phyloP scores from a whole-genome alignment of 768 basidiomycete genomes.

The Amanita rimosa region DNA sequence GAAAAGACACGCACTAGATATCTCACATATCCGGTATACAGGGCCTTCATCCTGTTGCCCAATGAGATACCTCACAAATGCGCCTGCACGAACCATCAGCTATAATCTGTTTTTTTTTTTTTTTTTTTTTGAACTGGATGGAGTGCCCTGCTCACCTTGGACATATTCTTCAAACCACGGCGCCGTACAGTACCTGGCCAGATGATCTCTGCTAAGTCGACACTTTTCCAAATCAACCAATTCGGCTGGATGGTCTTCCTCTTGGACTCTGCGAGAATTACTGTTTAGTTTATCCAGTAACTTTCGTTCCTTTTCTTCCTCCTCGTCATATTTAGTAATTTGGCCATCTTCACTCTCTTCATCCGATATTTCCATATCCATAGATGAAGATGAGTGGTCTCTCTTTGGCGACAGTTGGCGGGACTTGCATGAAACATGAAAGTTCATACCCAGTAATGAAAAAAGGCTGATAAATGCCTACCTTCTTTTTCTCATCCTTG shows the following conservation, averaged over 20 bases:
- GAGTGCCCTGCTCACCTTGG: slow-evolving; percentile 52
- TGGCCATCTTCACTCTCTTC: slow-evolving; percentile 82
- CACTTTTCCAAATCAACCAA: slow-evolving; percentile 50
- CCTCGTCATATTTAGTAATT: slow-evolving; percentile 61
- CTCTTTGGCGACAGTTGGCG: slow-evolving; percentile 47
- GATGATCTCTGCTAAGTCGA: slow-evolving; percentile 52
- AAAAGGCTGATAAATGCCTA: slow-evolving; percentile 21
- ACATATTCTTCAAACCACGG: slow-evolving; percentile 85
- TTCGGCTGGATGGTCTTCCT: slow-evolving; percentile 38
- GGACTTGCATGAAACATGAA: slow-evolving; percentile 27
- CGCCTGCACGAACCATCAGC: slow-evolving; percentile 32
- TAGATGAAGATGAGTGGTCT: slow-evolving; percentile 69
- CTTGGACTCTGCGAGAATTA: slow-evolving; percentile 19
- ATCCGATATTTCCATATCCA: slow-evolving; percentile 80
- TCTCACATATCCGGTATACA: slow-evolving; percentile 77
- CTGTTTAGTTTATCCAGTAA: slow-evolving; percentile 20
- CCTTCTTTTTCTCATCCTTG: slow-evolving; percentile 81
- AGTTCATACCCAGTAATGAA: slow-evolving; percentile 7
- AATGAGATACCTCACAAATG: slow-evolving; percentile 80
- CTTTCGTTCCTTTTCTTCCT: slow-evolving; percentile 54
- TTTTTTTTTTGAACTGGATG: background rate
- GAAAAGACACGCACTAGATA: slow-evolving; percentile 45
- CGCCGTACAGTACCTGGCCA: slow-evolving; percentile 61
- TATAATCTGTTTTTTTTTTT: background rate
- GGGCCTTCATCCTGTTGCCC: slow-evolving; percentile 45